Evolutionary conservation across 441 rosid genomes (phyloP).

Genomic region (Croton laevigatus): DNA sequence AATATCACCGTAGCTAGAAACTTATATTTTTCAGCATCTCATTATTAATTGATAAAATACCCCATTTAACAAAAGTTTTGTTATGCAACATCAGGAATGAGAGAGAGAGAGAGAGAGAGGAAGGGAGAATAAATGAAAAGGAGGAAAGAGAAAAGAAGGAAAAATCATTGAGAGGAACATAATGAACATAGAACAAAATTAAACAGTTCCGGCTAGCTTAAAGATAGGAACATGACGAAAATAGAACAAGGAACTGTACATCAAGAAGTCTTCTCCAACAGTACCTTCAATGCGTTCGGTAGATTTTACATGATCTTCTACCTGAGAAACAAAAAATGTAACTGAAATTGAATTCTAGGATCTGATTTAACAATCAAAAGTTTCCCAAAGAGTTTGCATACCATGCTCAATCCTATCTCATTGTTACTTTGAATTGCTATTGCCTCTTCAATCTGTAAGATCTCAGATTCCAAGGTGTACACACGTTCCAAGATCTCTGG

Average conservation of each 20-base stretch:
- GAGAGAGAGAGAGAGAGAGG: neutral
- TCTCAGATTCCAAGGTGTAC: slow-evolving; percentile 80
- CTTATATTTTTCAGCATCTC: neutral
- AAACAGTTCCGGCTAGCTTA: neutral
- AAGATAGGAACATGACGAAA: neutral
- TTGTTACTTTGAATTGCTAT: slow-evolving; percentile 73
- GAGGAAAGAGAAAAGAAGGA: neutral
- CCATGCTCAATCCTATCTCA: slow-evolving; percentile 49
- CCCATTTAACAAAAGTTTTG: too few relatives aligned
- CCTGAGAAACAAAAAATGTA: slow-evolving; percentile 38
- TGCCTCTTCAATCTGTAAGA: slow-evolving; percentile 88
- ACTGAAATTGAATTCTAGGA: slow-evolving; percentile 18
- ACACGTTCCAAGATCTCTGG: slow-evolving; percentile 91
- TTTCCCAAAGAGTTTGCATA: slow-evolving; percentile 33
- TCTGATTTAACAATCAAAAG: slow-evolving; percentile 15
- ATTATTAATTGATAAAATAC: slow-evolving; percentile 2
- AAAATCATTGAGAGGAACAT: neutral
- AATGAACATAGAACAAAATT: neutral
- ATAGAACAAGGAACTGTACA: neutral
- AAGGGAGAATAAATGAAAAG: neutral
- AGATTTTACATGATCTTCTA: slow-evolving; percentile 47
- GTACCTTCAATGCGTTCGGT: slow-evolving; percentile 67
- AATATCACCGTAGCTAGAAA: neutral
- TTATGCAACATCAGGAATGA: too few relatives aligned
- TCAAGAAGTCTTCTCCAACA: slow-evolving; percentile 6